These are phyloP conservation scores for Dichotomocladium elegans DNA, from an alignment of 371 early-diverging fungal genomes.

Conservation along the genomic window DNA sequence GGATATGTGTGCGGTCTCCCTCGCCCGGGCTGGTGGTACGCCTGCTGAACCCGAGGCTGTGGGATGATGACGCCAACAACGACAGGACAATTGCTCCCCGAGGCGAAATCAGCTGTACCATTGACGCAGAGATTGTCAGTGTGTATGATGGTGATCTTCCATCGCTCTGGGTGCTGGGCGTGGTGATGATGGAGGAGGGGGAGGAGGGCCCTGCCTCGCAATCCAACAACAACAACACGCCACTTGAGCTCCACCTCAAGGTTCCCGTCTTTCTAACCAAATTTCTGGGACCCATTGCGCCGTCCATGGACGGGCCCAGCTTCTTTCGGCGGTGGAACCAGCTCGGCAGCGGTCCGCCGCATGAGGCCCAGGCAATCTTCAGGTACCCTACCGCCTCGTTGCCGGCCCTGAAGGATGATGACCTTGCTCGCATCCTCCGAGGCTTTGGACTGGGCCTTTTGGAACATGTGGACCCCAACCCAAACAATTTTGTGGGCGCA, in stretches of 20 bases:
- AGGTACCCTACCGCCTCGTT: slow-evolving; percentile 49
- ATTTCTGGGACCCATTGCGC: slow-evolving; percentile 86
- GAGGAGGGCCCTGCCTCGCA: no score
- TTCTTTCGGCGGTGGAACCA: slow-evolving; percentile 95
- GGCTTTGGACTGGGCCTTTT: no score
- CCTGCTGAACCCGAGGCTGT: no score
- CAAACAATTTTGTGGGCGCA: slow-evolving; percentile 84
- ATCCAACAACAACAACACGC: not conserved
- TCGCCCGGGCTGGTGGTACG: not conserved
- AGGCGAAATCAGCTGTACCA: no score
- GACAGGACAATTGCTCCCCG: no score
- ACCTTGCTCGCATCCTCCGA: no score
- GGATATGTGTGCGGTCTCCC: slow-evolving; percentile 15
- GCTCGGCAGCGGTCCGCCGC: slow-evolving; percentile 84
- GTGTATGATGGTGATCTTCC: no score
- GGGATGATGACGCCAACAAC: no score
- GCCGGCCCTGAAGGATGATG: slow-evolving; percentile 42
- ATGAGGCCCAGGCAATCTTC: slow-evolving; percentile 75
- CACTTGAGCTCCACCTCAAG: slow-evolving; percentile 49
- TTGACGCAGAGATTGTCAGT: no score
- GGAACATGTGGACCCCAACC: no score
- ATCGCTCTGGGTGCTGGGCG: no score
- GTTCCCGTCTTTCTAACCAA: slow-evolving; percentile 81
- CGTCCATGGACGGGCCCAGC: slow-evolving; percentile 65
- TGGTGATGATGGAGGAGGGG: no score